Base-by-base conservation (phyloP, 805 yeast genomes). In the Metschnikowia continentalis region DNA sequence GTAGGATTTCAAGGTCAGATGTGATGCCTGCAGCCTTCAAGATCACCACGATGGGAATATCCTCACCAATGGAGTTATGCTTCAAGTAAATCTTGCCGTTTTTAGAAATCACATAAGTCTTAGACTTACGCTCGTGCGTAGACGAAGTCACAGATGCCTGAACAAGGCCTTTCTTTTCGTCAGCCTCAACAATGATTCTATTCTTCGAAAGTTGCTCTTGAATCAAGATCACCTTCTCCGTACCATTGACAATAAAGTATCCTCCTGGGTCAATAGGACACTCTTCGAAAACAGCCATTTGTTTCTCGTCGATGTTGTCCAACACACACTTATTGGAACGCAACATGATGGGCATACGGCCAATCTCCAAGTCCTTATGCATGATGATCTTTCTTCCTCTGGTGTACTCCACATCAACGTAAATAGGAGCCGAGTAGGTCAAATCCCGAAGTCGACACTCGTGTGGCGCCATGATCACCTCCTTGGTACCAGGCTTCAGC, bases 181-280 rank as follows among this genome's bases (percentile, higher is more conserved):
- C 99, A 1, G 97, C 94, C 69, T 94, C 99, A 13, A 94, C 99
- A 63, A 94, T 90, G 64, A 94, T 94, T 79, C 99, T 88, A 71
- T 94, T 94, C 72, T 94, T 94, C 46, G 96, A 86, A 66, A 94
- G 77, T 76, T 94, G 99, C 70, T 94, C 99, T 70, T 94, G 99
- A 40, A 94, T 95, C 59, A 94, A 78, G 56, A 94, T 94, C 42
- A 94, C 99, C 67, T 94, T 94, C 62, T 94, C 99, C 0, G 99
- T 94, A 67, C 99, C 99, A 65, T 92, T 92, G 46, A 92, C 97
- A 64, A 92, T 88, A 64, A 94, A 94, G 65, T 94, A 94, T 62
- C 99, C 99, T 71, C 99, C 99, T 6, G 99, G 99, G 70, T 94
- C 99, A 46, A 94, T 75, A 0, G 99, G 99, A 69, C 99, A 94